phyloP scores from a whole-genome alignment of 257 asterid species.

The Thymus mandschuricus region DNA sequence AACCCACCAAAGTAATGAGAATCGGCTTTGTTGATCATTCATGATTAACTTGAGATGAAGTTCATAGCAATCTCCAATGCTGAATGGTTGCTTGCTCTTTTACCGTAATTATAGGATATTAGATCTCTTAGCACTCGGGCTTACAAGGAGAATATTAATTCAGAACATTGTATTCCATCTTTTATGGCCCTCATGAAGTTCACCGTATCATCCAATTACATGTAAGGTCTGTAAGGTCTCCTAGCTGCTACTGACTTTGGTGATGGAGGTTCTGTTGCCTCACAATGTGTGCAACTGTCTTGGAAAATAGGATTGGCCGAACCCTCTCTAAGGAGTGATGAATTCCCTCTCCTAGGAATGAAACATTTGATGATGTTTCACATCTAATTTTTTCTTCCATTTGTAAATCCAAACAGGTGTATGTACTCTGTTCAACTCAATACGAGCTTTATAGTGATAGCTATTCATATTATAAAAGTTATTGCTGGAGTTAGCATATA shows the following conservation, averaged over 20 bases:
- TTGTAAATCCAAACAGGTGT: not conserved
- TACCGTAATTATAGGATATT: no score
- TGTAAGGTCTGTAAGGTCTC: slow-evolving; percentile 46
- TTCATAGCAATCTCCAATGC: no score
- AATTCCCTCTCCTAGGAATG: slow-evolving; percentile 81
- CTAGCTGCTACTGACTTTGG: slow-evolving; percentile 91
- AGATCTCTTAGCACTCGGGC: no score
- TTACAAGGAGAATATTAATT: no score
- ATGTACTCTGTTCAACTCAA: not conserved
- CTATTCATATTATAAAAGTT: not conserved
- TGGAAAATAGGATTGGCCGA: slow-evolving; percentile 97
- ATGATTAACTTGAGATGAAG: no score
- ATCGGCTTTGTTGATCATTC: no score
- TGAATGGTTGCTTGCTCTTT: no score
- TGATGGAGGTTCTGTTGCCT: slow-evolving; percentile 82
- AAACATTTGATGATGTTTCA: slow-evolving; percentile 79
- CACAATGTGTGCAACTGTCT: slow-evolving; percentile 65
- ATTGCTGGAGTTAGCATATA: no score
- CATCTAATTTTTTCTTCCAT: slow-evolving; percentile 41
- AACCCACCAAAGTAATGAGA: no score
- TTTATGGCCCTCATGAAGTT: no score
- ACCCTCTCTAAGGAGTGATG: slow-evolving; percentile 85
- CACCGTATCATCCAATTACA: no score
- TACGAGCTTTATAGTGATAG: slow-evolving; percentile 1
- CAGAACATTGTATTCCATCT: no score